Conservation (phyloP, 441 rosid genomes). For the Sinapis alba region DNA sequence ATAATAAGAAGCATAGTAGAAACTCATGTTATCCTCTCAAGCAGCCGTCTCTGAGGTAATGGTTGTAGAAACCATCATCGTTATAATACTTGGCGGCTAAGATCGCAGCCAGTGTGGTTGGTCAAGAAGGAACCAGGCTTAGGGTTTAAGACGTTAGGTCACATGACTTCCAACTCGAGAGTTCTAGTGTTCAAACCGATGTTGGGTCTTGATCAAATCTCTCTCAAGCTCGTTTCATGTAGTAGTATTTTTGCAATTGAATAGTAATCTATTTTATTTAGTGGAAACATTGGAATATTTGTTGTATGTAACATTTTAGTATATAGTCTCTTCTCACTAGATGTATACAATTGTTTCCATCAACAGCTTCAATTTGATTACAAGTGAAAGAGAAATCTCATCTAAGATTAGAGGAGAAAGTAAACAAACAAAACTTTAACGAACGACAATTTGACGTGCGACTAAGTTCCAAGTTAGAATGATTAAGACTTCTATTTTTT, state of each 20-base stretch:
- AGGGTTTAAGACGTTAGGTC: constrained; percentile 74
- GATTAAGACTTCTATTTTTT: not conserved
- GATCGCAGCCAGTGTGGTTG: too few relatives aligned
- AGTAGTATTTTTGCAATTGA: not conserved
- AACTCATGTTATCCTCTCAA: not conserved
- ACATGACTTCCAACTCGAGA: constrained; percentile 48
- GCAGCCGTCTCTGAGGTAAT: not conserved
- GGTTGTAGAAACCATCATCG: not conserved
- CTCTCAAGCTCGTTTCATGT: constrained; percentile 38
- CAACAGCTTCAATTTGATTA: constrained; percentile 3
- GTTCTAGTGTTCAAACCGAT: constrained; percentile 47
- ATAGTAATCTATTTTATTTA: not conserved
- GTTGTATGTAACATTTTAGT: constrained; percentile 32
- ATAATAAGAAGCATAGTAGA: not conserved
- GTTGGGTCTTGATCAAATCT: constrained; percentile 67
- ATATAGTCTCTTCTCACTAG: constrained; percentile 2
- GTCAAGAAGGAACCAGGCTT: constrained; percentile 74
- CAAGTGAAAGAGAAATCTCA: constrained; percentile 17
- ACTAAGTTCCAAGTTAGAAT: constrained; percentile 10
- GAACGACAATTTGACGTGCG: constrained; percentile 2
- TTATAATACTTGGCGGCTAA: constrained; percentile 27
- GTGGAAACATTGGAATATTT: constrained; percentile 1
- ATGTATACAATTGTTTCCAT: constrained; percentile 5
- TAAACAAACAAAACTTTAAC: not conserved
- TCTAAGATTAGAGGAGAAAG: not conserved